Evolutionary conservation across 345 rosid genomes (phyloP).

Genomic region (Hypericum perforatum): DNA sequence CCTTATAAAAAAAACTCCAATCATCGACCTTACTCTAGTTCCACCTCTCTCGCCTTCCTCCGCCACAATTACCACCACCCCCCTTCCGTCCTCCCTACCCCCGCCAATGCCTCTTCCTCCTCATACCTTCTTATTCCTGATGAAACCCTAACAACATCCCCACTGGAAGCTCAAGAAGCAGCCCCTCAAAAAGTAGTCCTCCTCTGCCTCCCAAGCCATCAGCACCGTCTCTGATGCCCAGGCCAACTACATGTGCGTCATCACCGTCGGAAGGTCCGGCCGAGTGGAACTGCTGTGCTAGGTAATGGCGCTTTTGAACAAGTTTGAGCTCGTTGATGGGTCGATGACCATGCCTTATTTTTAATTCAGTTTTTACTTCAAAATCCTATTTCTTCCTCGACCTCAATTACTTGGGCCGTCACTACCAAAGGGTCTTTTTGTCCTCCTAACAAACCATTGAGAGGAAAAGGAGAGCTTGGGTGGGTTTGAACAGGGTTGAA

Average conservation of each 20-base stretch:
- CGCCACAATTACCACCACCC: slow-evolving; percentile 23
- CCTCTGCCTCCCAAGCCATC: slow-evolving; percentile 70
- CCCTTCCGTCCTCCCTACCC: slow-evolving; percentile 29
- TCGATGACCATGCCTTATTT: no score
- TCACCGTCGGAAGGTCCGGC: slow-evolving; percentile 25
- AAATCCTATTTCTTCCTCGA: no score
- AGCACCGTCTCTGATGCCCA: slow-evolving; percentile 83
- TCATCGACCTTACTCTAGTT: no score
- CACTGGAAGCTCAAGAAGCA: slow-evolving; percentile 51
- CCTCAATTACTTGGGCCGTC: no score
- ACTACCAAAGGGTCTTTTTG: no score
- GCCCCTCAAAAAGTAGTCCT: slow-evolving; percentile 52
- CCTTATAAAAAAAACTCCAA: no score
- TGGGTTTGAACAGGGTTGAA: no score
- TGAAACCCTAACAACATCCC: slow-evolving; percentile 32
- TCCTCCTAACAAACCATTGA: no score
- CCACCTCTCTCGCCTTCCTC: slow-evolving; percentile 31
- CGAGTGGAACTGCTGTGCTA: slow-evolving; percentile 81
- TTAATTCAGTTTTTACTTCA: no score
- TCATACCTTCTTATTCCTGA: slow-evolving; percentile 34
- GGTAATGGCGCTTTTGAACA: slow-evolving; percentile 77
- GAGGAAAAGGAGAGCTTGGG: no score
- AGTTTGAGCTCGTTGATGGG: no score
- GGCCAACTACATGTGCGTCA: slow-evolving; percentile 95
- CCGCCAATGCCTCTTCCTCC: slow-evolving; percentile 18